Percentiles rank a stretch among this genome's conserved stretches.
Evolutionary conservation across 306 rosid species (phyloP).

Genomic region (Corylus heterophylla): DNA sequence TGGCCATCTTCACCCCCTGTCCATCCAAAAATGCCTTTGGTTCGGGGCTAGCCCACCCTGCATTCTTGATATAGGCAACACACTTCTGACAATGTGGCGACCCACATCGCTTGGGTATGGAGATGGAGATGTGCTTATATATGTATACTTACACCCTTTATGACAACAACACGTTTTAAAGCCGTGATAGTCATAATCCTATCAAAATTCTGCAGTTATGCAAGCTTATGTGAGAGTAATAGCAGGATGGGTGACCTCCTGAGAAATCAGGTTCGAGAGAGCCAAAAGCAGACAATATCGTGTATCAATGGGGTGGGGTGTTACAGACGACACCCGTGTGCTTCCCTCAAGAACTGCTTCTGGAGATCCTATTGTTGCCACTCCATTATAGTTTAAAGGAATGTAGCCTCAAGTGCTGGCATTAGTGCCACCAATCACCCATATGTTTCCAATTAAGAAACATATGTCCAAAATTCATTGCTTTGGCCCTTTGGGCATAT

Average conservation of each 20-base stretch:
- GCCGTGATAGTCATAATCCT: no score
- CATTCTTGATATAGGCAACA: conserved; percentile 58
- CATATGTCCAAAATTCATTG: background rate
- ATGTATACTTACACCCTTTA: no score
- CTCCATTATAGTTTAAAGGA: conserved; percentile 52
- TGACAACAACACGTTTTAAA: no score
- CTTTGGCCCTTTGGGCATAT: background rate
- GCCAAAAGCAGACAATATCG: no score
- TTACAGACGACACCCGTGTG: conserved; percentile 34
- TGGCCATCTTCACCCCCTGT: conserved; percentile 96
- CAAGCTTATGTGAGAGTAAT: no score
- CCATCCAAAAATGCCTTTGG: conserved; percentile 82
- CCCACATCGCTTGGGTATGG: no score
- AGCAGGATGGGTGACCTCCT: no score
- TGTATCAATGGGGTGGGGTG: no score
- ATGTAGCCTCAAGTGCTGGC: conserved; percentile 76
- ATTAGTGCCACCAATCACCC: conserved; percentile 83
- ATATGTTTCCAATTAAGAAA: conserved; percentile 26
- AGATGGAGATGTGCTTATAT: no score
- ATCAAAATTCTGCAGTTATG: no score
- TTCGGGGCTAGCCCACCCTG: conserved; percentile 35
- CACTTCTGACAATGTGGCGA: conserved; percentile 49
- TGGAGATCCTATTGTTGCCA: conserved; percentile 54
- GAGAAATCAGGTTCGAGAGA: no score
- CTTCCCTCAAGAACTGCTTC: conserved; percentile 91